Evolutionary conservation across 441 rosid genomes (phyloP), one percentile per base, ranked within the genome.

Genomic region (Biscutella laevigata): DNA sequence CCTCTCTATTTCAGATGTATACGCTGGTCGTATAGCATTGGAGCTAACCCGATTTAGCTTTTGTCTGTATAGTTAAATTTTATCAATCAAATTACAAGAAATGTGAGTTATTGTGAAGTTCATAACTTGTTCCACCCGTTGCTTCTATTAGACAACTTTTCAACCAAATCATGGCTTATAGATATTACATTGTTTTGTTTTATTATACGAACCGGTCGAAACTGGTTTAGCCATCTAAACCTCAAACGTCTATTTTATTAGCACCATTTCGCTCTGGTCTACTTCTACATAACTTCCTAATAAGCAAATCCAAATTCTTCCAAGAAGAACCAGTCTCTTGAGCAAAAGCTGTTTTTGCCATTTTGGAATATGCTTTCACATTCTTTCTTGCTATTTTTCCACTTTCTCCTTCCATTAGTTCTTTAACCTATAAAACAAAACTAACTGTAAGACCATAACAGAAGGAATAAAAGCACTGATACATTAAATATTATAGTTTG

Each of bases 361-460:
- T 42, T 14, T 73, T 64, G 6, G 78, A 61, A 12, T 48, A 42
- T 40, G 69, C 71, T 48, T 63, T 61, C 30, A 57, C 78, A 59
- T 64, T 83, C 33, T 55, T 62, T 58, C 73, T 79, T 15, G 35
- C 71, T 1, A 14, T 43, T 38, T 61, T 67, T 2, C 96, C 85
- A n/a, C 0, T 53, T 25, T 79, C 84, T 46, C 80, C 91, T 48
- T 74, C 85, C 80, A 88, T 81, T 62, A 88, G 42, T 51, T 74
- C 81, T 44, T 48, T 62, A 34, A 84, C 75, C 70, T 66, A 15
- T 22, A 15, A 46, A 33, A 21, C 2, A 6, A 42, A 50, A 8
- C 2, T 2, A 19, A 2, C 13, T 30, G 7, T 30, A 47, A 37
- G 11, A 39, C 20, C 5, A 14, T n/a, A 10, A 7, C 25, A 6